phyloP scores from a whole-genome alignment of 2,329 filamentous ascomycete species.

The Alternaria hordeiaustralica region DNA sequence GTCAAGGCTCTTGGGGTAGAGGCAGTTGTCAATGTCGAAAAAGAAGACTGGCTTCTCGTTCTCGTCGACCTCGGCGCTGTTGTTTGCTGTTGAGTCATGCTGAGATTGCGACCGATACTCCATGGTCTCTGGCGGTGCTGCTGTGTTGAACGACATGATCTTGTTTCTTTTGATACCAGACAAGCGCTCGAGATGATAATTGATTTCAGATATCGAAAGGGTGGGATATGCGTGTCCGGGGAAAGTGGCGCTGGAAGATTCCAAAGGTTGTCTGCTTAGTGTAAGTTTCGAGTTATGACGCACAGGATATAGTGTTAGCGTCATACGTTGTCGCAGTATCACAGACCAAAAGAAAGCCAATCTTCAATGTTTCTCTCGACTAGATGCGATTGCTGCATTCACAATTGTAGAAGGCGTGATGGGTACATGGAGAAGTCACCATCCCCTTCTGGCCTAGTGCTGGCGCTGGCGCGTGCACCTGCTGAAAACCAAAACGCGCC shows the following conservation, averaged over 20 bases:
- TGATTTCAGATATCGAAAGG: not conserved
- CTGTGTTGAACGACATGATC: constrained; percentile 11
- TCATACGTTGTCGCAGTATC: not conserved
- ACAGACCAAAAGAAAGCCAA: not conserved
- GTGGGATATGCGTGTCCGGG: not conserved
- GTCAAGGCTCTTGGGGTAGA: constrained; percentile 85
- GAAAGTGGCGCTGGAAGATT: not conserved
- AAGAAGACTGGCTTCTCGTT: constrained; percentile 64
- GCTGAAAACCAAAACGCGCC: constrained; percentile 17
- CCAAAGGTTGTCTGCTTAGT: not conserved
- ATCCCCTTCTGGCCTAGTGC: constrained; percentile 23
- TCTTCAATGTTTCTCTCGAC: not conserved
- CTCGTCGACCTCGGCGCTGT: constrained; percentile 29
- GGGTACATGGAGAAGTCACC: constrained; percentile 7
- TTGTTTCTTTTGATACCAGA: not conserved
- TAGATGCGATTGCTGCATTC: constrained; percentile 7
- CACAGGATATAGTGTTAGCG: not conserved
- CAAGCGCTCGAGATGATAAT: not conserved
- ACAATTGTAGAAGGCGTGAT: constrained; percentile 15
- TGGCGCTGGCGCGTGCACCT: constrained; percentile 13
- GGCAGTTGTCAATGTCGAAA: constrained; percentile 98
- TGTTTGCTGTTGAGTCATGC: constrained; percentile 6
- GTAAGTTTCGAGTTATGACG: not conserved
- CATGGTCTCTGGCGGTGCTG: constrained; percentile 11
- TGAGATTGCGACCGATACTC: constrained; percentile 5